phyloP scores from a whole-genome alignment of 176 grass and related monocot genomes.

The Saccharum spontaneum region DNA sequence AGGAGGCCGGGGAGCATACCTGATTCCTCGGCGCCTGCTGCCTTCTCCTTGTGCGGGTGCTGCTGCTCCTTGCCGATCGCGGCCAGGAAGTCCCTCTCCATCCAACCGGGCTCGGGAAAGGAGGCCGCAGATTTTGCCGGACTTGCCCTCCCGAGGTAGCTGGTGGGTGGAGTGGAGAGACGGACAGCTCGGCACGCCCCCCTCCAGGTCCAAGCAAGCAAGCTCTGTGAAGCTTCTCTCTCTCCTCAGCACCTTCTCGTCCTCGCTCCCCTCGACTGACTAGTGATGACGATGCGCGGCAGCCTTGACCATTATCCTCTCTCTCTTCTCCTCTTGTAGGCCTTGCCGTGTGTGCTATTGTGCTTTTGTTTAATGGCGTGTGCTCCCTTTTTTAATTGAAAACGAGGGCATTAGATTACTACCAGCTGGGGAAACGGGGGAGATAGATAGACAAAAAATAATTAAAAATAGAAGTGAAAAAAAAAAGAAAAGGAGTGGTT shows the following conservation, averaged over 20 bases:
- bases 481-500: slow-evolving; percentile 17
- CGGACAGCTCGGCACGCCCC: neutral
- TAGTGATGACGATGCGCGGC: neutral
- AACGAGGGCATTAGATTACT: slow-evolving; percentile 12
- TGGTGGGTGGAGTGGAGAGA: slow-evolving; percentile 2
- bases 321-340: neutral
- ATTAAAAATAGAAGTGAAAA: neutral
- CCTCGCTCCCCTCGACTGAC: neutral
- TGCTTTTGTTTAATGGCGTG: neutral
- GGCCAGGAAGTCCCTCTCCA: slow-evolving; percentile 87
- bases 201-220: neutral
- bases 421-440: neutral
- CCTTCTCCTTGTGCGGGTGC: slow-evolving; percentile 13
- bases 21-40: slow-evolving; percentile 44
- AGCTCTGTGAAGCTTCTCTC: neutral
- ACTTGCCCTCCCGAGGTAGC: slow-evolving; percentile 13
- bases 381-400: neutral
- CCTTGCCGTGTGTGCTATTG: neutral
- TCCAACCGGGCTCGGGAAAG: slow-evolving; percentile 31
- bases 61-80: slow-evolving; percentile 55
- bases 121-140: slow-evolving; percentile 2
- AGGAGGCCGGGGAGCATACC: slow-evolving; percentile 41
- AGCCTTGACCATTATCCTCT: slow-evolving; percentile 1
- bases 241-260: neutral
- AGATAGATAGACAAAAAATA: neutral